Percentiles rank a stretch among this genome's conserved stretches.
Evolutionary conservation across 2,329 filamentous ascomycete species (phyloP).

Genomic region (Colletotrichum nymphaeae): DNA sequence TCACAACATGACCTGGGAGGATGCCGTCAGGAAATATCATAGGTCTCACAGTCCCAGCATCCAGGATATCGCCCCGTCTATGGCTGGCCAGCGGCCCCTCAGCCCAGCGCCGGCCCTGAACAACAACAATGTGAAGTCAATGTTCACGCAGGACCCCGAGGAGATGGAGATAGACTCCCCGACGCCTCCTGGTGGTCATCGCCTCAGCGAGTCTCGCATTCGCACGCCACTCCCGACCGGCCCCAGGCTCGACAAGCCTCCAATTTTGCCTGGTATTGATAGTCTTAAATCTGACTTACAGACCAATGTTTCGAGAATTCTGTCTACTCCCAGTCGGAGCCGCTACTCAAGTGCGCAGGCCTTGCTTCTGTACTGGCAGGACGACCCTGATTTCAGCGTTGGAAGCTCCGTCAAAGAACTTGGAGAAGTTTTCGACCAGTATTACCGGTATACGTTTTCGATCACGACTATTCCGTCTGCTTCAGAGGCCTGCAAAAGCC

Average conservation of each 20-base stretch:
- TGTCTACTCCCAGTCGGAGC: slow-evolving; percentile 61
- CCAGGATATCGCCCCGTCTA: slow-evolving; percentile 59
- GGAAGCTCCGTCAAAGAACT: slow-evolving; percentile 57
- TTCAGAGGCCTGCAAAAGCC: slow-evolving; percentile 58
- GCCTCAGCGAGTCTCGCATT: slow-evolving; percentile 60
- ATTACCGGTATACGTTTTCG: slow-evolving; percentile 63
- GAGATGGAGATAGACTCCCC: slow-evolving; percentile 69
- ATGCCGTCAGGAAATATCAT: slow-evolving; percentile 65
- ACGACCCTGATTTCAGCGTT: slow-evolving; percentile 57
- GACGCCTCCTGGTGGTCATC: slow-evolving; percentile 49
- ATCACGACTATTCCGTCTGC: slow-evolving; percentile 61
- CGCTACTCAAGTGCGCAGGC: slow-evolving; percentile 65
- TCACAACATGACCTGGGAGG: slow-evolving; percentile 71
- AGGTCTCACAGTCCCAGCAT: slow-evolving; percentile 63
- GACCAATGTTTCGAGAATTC: slow-evolving; percentile 58
- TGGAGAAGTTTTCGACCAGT: slow-evolving; percentile 60
- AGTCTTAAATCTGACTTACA: slow-evolving; percentile 65
- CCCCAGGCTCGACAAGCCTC: slow-evolving; percentile 63
- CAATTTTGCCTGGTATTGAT: slow-evolving; percentile 62
- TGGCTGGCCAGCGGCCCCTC: slow-evolving; percentile 55
- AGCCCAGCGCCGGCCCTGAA: slow-evolving; percentile 56
- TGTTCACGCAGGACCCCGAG: slow-evolving; percentile 58
- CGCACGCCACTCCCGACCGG: slow-evolving; percentile 68
- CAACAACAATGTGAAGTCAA: slow-evolving; percentile 48
- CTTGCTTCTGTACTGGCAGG: slow-evolving; percentile 68